A percentile compares a stretch with the other conserved stretches of the same genome.
Evolutionary conservation across 495 filamentous ascomycete genomes (phyloP).

Genomic region (Neurospora discreta): DNA sequence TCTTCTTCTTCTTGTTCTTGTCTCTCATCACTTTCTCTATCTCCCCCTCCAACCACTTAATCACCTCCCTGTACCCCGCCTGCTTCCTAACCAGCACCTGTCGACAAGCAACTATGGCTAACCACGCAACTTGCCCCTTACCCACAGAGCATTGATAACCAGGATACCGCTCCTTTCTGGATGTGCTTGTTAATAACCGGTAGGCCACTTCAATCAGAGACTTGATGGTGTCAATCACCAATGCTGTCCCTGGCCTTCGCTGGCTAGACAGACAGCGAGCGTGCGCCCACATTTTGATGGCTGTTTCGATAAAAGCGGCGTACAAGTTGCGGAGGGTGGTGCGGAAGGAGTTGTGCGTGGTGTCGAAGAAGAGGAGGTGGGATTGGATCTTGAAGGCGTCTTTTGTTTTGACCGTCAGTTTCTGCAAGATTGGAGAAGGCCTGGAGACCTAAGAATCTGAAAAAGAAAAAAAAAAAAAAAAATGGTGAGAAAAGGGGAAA

Average conservation of each 20-base stretch:
- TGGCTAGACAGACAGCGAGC: slow-evolving; percentile 42
- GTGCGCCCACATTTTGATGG: slow-evolving; percentile 79
- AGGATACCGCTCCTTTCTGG: slow-evolving; percentile 32
- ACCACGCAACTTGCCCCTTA: slow-evolving; percentile 61
- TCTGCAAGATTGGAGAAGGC: too few species aligned
- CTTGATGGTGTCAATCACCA: slow-evolving; percentile 58
- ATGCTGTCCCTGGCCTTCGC: slow-evolving; percentile 35
- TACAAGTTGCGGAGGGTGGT: slow-evolving; percentile 67
- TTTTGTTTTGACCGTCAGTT: too few species aligned
- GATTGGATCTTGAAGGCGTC: slow-evolving; percentile 74
- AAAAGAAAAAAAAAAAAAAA: neutral
- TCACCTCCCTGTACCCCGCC: slow-evolving; percentile 46
- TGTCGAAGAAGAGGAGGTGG: slow-evolving; percentile 84
- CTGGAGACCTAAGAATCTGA: too few species aligned
- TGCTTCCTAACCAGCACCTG: slow-evolving; percentile 58
- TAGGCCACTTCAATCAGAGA: slow-evolving; percentile 55
- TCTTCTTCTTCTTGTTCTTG: neutral
- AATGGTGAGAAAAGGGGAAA: neutral
- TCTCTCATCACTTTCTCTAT: slow-evolving; percentile 15
- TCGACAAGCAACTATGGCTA: slow-evolving; percentile 51
- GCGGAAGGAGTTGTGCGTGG: slow-evolving; percentile 55
- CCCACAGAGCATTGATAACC: slow-evolving; percentile 48
- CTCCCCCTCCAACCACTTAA: slow-evolving; percentile 51
- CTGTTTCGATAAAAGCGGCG: slow-evolving; percentile 60
- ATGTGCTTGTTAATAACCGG: slow-evolving; percentile 50